Base-by-base conservation (phyloP, 495 filamentous ascomycete species). In the Penicillium macrosclerotiorum region DNA sequence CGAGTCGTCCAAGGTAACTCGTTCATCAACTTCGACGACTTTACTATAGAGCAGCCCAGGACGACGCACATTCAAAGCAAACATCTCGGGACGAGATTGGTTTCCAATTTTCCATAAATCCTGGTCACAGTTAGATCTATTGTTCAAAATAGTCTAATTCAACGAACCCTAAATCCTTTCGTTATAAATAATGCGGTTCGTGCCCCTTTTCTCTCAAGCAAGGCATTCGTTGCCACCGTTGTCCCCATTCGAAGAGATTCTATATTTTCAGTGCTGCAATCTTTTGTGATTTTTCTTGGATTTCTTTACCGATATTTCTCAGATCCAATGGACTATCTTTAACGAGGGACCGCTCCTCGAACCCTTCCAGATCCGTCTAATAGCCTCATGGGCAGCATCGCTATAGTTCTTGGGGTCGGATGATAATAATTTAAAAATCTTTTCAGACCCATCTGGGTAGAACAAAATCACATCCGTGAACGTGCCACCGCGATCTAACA, bases 181-280 rank as follows among this genome's bases (percentile, higher is more conserved):
- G 94, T 96, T 8, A 93, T 90, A 14, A 97, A 79, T 55, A 98
- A 76, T 3, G 84, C 93, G 46, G 94, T 95, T 55, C 82, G 82
- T 65, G 96, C 93, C 4, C 93, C 93, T 66, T 97, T 98, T 45
- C 93, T 70, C 67, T 98, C 94, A 2, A 98, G 74, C 44, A 98
- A 67, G n/a, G 88, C 89, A 63, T 94, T 94, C 11, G 89, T 94
- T 0, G 89, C 89, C 19, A 94, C 89, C 2, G 89, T 94, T 13
- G 89, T 94, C 19, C 89, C 89, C 89, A 94, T 92, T 37, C 88
- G 83, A 44, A 93, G 88, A 30, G 83, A 87, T 40, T 89, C 84
- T 54, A 98, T 96, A 18, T 57, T 59, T 26, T 84, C 81, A 2
- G n/a, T n/a, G n/a, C n/a, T n/a, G n/a, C n/a, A n/a, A n/a, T n/a